Evolutionary conservation across 202 grass and related monocot genomes (phyloP).

Genomic region (Panicum virgatum): DNA sequence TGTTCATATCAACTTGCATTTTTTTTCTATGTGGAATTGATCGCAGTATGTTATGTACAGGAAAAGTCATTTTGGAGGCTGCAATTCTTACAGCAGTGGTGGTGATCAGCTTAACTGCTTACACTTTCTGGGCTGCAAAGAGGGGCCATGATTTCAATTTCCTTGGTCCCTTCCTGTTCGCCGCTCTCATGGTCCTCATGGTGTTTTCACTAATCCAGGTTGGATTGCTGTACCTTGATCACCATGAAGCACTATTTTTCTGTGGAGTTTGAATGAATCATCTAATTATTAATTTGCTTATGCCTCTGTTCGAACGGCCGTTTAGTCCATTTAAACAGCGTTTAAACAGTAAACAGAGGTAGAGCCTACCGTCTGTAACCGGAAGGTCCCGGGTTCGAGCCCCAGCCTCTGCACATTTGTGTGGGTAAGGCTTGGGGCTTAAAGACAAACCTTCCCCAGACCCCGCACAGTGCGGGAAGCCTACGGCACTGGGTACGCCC

Average conservation of each 20-base stretch:
- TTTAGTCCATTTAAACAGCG: no score
- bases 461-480: no score
- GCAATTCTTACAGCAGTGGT: constrained; percentile 77
- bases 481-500: no score
- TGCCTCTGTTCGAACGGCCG: no score
- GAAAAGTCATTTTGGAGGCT: constrained; percentile 91
- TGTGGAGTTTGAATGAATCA: not conserved
- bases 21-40: constrained; percentile 19
- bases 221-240: constrained; percentile 5
- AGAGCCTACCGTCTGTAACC: no score
- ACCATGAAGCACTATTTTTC: not conserved
- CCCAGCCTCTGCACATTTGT: no score
- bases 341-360: no score
- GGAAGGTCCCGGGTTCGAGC: no score
- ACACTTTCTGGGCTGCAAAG: constrained; percentile 96
- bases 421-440: no score
- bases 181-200: constrained; percentile 67
- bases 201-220: constrained; percentile 85
- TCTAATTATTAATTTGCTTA: not conserved
- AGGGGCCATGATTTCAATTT: constrained; percentile 89
- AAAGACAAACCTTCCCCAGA: no score
- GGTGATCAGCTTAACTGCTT: constrained; percentile 72
- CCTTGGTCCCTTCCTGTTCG: constrained; percentile 86
- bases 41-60: constrained; percentile 37
- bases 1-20: not conserved